phyloP scores from a whole-genome alignment of 208 protist species.

The Leptomonas seymouri region DNA sequence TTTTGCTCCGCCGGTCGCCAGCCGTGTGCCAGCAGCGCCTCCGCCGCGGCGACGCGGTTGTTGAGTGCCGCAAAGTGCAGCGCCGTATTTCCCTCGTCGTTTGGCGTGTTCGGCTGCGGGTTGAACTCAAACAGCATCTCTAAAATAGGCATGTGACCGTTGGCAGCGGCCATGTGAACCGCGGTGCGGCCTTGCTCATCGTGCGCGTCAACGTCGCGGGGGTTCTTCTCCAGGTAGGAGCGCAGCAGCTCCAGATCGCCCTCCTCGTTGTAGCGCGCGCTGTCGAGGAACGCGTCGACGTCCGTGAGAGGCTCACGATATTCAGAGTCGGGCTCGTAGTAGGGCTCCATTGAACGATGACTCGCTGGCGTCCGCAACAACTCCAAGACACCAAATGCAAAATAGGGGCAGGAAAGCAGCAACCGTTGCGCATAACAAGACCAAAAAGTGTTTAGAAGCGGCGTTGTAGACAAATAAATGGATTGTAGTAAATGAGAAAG shows the following conservation, averaged over 20 bases:
- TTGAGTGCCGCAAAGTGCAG: conserved; percentile 91
- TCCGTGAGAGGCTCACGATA: conserved; percentile 57
- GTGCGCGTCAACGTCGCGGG: conserved; percentile 53
- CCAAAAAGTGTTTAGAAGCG: no score
- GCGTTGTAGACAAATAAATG: no score
- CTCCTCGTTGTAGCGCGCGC: conserved; percentile 85
- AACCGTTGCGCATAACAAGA: no score
- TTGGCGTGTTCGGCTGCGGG: conserved; percentile 66
- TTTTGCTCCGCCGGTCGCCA: conserved; percentile 69
- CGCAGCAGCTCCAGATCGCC: conserved; percentile 57
- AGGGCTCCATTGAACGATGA: conserved; percentile 22
- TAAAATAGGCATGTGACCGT: conserved; percentile 77
- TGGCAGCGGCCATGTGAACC: conserved; percentile 87
- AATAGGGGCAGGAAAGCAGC: no score
- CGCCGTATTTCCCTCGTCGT: conserved; percentile 86
- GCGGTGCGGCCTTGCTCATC: conserved; percentile 84
- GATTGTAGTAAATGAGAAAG: no score
- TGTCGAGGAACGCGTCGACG: conserved; percentile 81
- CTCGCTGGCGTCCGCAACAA: no score
- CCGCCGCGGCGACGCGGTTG: conserved; percentile 68
- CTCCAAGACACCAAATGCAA: no score
- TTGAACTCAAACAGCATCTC: conserved; percentile 71
- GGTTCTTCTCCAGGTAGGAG: conserved; percentile 53
- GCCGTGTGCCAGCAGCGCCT: conserved; percentile 56
- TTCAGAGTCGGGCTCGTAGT: conserved; percentile 50